A percentile compares a stretch with the other conserved stretches of the same genome.
Evolutionary conservation across 371 early-diverging fungal species (phyloP).

Genomic region (Haplosporangium sp.): DNA sequence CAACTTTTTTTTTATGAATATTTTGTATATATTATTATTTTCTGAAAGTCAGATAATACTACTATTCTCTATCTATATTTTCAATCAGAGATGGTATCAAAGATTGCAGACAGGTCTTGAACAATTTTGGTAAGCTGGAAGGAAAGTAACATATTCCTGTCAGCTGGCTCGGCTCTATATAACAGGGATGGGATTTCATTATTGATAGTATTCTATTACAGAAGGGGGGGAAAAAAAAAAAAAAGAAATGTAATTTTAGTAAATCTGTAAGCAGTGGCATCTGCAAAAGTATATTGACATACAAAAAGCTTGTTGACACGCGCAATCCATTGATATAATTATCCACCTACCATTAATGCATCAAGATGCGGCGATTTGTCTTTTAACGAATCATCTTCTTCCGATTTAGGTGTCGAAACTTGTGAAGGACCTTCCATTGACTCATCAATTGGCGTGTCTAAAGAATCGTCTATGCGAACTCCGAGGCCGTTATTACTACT

Average conservation of each 20-base stretch:
- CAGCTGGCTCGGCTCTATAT: slow-evolving; percentile 31
- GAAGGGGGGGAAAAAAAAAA: too few relatives aligned
- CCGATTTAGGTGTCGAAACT: background rate
- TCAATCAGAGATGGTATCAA: slow-evolving; percentile 24
- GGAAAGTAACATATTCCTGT: slow-evolving; percentile 32
- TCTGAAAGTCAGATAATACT: background rate
- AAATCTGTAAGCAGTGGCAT: too few relatives aligned
- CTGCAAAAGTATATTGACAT: too few relatives aligned
- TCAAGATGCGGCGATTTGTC: slow-evolving; percentile 31
- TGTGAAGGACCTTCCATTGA: slow-evolving; percentile 8
- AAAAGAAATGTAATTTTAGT: too few relatives aligned
- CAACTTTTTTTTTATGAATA: too few relatives aligned
- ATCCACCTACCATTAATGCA: slow-evolving; percentile 23
- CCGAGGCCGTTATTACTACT: slow-evolving; percentile 1
- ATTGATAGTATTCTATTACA: slow-evolving; percentile 26
- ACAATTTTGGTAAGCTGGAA: slow-evolving; percentile 26
- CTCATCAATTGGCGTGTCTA: slow-evolving; percentile 6
- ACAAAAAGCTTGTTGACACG: too few relatives aligned
- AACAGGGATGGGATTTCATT: slow-evolving; percentile 20
- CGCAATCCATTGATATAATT: background rate
- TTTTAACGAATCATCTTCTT: slow-evolving; percentile 16
- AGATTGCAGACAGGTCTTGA: slow-evolving; percentile 20
- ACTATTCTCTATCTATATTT: background rate
- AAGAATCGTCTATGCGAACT: background rate
- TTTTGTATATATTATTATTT: background rate